These are phyloP conservation scores for Colletotrichum musicola DNA, from an alignment of 2,329 filamentous ascomycete species.

Conservation along the genomic window DNA sequence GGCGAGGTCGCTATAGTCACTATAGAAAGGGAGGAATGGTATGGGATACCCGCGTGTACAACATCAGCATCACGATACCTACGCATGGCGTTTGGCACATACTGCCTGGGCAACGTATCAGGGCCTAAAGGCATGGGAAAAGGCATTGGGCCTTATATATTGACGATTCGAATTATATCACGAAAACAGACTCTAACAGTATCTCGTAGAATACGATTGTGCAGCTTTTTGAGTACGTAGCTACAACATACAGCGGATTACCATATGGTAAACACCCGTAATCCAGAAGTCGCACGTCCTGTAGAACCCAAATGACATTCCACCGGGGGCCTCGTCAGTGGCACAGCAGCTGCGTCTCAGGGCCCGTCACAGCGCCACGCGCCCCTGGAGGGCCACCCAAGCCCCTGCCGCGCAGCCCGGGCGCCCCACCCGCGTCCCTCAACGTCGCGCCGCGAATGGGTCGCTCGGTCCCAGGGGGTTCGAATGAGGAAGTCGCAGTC, in stretches of 20 bases:
- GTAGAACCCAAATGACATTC: too few relatives aligned
- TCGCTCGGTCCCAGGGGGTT: not conserved
- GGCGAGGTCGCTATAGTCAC: conserved; percentile 17
- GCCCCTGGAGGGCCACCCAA: not conserved
- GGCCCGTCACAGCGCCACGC: not conserved
- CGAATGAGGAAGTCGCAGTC: not conserved
- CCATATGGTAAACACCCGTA: too few relatives aligned
- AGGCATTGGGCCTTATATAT: too few relatives aligned
- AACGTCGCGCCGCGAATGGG: conserved; percentile 9
- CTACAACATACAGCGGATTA: too few relatives aligned
- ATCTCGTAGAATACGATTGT: too few relatives aligned
- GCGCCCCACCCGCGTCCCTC: conserved; percentile 1
- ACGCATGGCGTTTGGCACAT: conserved; percentile 16
- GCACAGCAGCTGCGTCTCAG: not conserved
- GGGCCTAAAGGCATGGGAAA: too few relatives aligned
- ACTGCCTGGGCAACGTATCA: not conserved
- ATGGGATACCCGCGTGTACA: not conserved
- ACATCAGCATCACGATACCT: not conserved
- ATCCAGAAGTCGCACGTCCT: too few relatives aligned
- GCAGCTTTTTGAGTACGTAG: too few relatives aligned
- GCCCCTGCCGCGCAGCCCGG: too few relatives aligned
- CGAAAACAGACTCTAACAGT: too few relatives aligned
- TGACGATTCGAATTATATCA: too few relatives aligned
- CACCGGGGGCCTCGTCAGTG: not conserved
- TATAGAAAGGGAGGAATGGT: not conserved